A percentile compares a stretch with the other conserved stretches of the same genome.
Conservation (phyloP, 169 alveolate genomes). For the Theileria luwenshuni region DNA sequence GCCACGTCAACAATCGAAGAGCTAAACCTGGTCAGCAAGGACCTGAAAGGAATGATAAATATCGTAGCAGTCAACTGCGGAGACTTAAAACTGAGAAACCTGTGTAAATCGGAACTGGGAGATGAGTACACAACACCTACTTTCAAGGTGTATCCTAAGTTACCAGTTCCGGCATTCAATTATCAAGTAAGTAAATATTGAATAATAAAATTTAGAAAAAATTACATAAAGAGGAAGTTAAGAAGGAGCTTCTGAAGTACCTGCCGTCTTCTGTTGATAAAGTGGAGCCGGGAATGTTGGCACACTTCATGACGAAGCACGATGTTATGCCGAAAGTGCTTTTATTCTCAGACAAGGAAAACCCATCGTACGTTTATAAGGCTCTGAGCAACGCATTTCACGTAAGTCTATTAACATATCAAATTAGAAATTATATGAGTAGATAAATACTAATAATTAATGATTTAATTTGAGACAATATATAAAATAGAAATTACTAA, state of each 20-base stretch:
- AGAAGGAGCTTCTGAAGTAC: slow-evolving; percentile 51
- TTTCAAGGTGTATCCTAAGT: slow-evolving; percentile 68
- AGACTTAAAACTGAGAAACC: slow-evolving; percentile 14
- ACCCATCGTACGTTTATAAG: slow-evolving; percentile 73
- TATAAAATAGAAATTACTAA: neutral
- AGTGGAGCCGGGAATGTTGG: slow-evolving; percentile 62
- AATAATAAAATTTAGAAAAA: slow-evolving; percentile 24
- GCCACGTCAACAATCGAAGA: slow-evolving; percentile 66
- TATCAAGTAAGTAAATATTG: slow-evolving; percentile 43
- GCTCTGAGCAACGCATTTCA: slow-evolving; percentile 74
- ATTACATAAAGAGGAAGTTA: slow-evolving; percentile 34
- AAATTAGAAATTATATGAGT: slow-evolving; percentile 22
- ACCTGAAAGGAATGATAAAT: slow-evolving; percentile 73
- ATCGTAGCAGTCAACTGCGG: slow-evolving; percentile 73
- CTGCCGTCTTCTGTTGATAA: slow-evolving; percentile 73
- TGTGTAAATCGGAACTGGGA: slow-evolving; percentile 71
- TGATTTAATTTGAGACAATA: neutral
- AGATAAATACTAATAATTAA: neutral
- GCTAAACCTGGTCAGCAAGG: slow-evolving; percentile 66
- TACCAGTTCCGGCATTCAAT: slow-evolving; percentile 74
- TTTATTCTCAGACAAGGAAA: slow-evolving; percentile 70
- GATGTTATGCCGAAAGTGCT: slow-evolving; percentile 78
- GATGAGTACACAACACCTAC: slow-evolving; percentile 64
- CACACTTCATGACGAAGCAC: slow-evolving; percentile 70
- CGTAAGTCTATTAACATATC: slow-evolving; percentile 23